Evolutionary conservation across 2,329 filamentous ascomycete genomes (phyloP), one percentile per base, ranked within the genome.

Genomic region (Chrysoporthe cubensis): DNA sequence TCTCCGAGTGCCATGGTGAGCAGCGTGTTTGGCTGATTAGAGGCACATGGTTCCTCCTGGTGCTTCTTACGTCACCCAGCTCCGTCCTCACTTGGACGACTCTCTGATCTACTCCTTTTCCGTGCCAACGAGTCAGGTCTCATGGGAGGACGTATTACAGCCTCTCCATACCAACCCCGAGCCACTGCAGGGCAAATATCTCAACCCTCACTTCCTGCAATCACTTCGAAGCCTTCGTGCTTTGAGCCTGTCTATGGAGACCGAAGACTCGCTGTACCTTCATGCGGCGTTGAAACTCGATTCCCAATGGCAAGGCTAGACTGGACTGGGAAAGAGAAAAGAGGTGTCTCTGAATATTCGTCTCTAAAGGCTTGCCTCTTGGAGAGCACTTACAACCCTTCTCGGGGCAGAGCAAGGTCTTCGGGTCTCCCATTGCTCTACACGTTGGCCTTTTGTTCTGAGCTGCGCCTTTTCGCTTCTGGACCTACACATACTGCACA

Each of bases 61-160:
- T 75, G 1, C 65, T 75, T 50, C 67, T 2, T 76, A 75, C 60
- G 63, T 75, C 56, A 74, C 73, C 4, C 75, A 76, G 71, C 69
- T 75, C n/a, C 58, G 75, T 37, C 75, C 74, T 1, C 67, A 70
- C 6, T 57, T 74, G 11, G 72, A 75, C 43, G 32, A 50, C 14
- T 63, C 59, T 4, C 65, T 75, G 7, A 32, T 75, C n/a, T 43
- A 1, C 21, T 50, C 54, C 14, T 43, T 62, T 13, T 26, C 44
- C n/a, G 4, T 54, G 34, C 26, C 9, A 21, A 21, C 42, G n/a
- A n/a, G 7, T 6, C 14, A 60, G 16, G 7, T 18, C 46, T 21
- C 16, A 8, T 54, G 64, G 64, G 32, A 56, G 7, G 44, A 16
- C 16, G 18, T 62, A 18, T 18, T 62, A 32, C 46, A 21, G 9